Evolutionary conservation across 2,329 filamentous ascomycete species (phyloP).

Genomic region (Cladosporium oxysporum): DNA sequence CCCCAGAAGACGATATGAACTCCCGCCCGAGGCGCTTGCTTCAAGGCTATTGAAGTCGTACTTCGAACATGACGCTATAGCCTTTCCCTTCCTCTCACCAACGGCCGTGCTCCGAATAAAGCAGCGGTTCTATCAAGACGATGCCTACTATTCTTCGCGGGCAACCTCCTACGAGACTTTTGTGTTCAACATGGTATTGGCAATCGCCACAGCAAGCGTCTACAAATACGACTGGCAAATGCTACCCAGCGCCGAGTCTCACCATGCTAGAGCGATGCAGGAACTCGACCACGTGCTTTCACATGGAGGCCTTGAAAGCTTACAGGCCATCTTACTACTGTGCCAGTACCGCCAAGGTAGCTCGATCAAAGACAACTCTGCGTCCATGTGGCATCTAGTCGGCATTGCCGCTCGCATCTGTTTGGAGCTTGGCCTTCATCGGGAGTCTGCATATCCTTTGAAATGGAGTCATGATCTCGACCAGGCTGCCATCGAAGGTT

Average conservation of each 20-base stretch:
- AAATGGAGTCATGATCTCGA: constrained; percentile 8
- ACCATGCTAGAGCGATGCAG: constrained; percentile 44
- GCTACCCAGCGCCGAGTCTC: constrained; percentile 46
- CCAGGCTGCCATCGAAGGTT: background rate
- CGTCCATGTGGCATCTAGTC: constrained; percentile 48
- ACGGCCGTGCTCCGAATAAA: constrained; percentile 33
- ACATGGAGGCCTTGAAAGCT: constrained; percentile 38
- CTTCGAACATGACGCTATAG: constrained; percentile 47
- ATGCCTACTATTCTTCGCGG: constrained; percentile 25
- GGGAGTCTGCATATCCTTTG: constrained; percentile 40
- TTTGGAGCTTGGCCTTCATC: constrained; percentile 58
- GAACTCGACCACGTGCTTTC: constrained; percentile 43
- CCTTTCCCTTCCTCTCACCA: constrained; percentile 46
- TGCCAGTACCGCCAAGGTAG: constrained; percentile 49
- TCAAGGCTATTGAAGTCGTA: constrained; percentile 45
- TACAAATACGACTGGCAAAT: constrained; percentile 49
- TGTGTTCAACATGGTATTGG: constrained; percentile 48
- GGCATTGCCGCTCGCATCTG: constrained; percentile 46
- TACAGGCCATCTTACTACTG: constrained; percentile 47
- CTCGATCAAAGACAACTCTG: constrained; percentile 37
- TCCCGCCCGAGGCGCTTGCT: constrained; percentile 42
- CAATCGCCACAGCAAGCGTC: constrained; percentile 47
- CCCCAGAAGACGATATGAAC: constrained; percentile 10
- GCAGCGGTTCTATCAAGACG: constrained; percentile 38
- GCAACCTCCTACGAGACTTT: constrained; percentile 40